Base-by-base conservation (phyloP, 129 eudicot species). In the Centella asiatica region DNA sequence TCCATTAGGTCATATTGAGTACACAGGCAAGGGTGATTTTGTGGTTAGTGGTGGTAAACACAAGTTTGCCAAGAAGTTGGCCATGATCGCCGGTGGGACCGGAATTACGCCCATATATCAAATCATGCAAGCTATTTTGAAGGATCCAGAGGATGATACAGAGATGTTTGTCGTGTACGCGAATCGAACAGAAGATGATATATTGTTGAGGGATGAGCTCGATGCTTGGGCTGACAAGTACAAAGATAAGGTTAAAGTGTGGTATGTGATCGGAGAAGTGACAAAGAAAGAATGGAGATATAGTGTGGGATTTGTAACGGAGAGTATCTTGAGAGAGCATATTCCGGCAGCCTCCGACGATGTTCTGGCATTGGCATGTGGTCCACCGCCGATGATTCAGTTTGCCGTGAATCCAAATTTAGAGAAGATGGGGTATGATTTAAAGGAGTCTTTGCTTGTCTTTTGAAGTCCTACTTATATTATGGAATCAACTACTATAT, bases 1-100 rank as follows among this genome's bases (percentile, higher is more conserved):
- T 22, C 99, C 99, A 37, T 74, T 92, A 28, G 99, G 99, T 11
- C 99, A 92, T 76, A 92, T 92, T 44, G 96, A 92, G 65, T 92
- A 92, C 71, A 69, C 64, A 6, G 99, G 99, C 0, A 76, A 33
- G 44, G 99, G 99, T 0, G 78, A 83, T 17, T 87, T 92, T 69
- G 62, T 54, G 2, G 95, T 80, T 1, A 84, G 80, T 19, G 92
- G 99, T 19, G 92, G 99, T 3, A 78, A 85, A 54, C 84, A 56
- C 40, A 93, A 85, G 78, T 80, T 70, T 55, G 96, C 95, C 28
- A 80, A 75, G 42, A 87, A 84, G 33, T 44, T 92, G 17, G 86
- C 99, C 19, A 87, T 92, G 99, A 50, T 92, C 6, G 88, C 99
- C 0, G 99, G 99, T 47, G 99, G 99, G 37, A 79, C 99, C 0